Base-by-base conservation (phyloP, 805 yeast species). In the Nakazawaea populi region DNA sequence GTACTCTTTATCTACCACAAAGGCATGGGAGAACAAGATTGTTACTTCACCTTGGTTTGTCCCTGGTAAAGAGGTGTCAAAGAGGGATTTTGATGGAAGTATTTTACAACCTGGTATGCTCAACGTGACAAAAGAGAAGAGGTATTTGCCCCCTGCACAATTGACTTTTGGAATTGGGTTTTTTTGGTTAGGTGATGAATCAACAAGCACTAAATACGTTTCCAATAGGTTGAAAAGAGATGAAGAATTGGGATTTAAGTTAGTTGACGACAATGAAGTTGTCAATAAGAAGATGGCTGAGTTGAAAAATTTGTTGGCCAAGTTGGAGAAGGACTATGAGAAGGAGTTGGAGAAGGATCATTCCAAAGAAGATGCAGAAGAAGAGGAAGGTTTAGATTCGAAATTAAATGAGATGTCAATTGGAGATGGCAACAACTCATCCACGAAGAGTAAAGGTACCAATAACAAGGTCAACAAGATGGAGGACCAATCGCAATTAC, bases 141-240 rank as follows among this genome's bases (percentile, higher is more conserved):
- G 74, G 18, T 77, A 71, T 56, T 69, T 91, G 56, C 89, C 91
- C 0, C 83, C 97, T 4, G 76, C 85, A n/a, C 95, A 85, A 57
- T 65, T 91, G 59, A 89, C 83, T 1, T 86, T 94, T 94, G 99
- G 99, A 0, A 74, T 91, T 58, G 97, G 87, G 0, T 75, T 94
- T 48, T 60, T 88, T 52, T 89, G 95, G 87, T 72, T 81, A 1
- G 85, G 85, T 53, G 82, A 77, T 46, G 85, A 78, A 34, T 74
- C 75, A 2, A 72, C 81, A 2, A 63, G 71, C 12, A 58, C 54
- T 6, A 69, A 68, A 46, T 69, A 70, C 44, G 67, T 63, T 30
- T 63, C 57, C 1, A 56, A 54, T 4, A 55, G 57, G 34, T 41
- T 47, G 11, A 60, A 56, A 7, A 58, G 64, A 51, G 65, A 61